phyloP scores from a whole-genome alignment of 768 basidiomycete species.

The Agaricus sinodeliciosus region DNA sequence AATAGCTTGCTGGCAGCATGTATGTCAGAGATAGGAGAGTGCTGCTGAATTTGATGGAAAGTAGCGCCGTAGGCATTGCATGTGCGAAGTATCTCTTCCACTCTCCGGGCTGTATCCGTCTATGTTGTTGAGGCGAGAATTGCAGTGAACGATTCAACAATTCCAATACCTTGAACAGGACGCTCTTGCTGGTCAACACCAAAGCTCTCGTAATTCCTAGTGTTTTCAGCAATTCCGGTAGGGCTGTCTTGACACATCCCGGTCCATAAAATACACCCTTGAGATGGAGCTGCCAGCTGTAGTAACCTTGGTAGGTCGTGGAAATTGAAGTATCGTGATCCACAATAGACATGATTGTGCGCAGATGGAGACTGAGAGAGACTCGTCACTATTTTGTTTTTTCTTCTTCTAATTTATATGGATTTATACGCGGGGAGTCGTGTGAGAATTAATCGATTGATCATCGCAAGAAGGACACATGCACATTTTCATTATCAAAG shows the following conservation, averaged over 20 bases:
- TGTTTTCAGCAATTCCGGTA: constrained; percentile 52
- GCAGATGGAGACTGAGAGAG: too few species aligned
- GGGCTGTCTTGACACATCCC: constrained; percentile 52
- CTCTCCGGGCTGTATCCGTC: constrained; percentile 55
- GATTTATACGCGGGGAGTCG: too few species aligned
- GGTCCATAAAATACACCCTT: constrained; percentile 70
- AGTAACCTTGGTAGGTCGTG: constrained; percentile 43
- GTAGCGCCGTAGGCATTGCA: constrained; percentile 57
- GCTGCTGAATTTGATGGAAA: constrained; percentile 69
- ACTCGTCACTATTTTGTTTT: too few species aligned
- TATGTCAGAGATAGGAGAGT: constrained; percentile 65
- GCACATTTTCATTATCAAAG: background rate
- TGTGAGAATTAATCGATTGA: too few species aligned
- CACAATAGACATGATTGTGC: constrained; percentile 21
- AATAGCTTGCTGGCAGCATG: constrained; percentile 47
- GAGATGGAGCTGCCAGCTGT: constrained; percentile 62
- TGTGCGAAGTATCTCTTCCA: constrained; percentile 51
- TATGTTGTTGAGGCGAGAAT: constrained; percentile 15
- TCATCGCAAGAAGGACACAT: background rate
- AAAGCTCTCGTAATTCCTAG: constrained; percentile 59
- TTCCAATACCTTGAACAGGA: background rate
- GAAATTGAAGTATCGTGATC: constrained; percentile 15
- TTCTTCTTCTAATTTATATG: too few species aligned
- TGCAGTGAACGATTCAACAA: background rate
- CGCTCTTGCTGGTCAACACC: constrained; percentile 56